Evolutionary conservation across 140 eudicot genomes (phyloP).

Genomic region (Ambrosia hybrid): DNA sequence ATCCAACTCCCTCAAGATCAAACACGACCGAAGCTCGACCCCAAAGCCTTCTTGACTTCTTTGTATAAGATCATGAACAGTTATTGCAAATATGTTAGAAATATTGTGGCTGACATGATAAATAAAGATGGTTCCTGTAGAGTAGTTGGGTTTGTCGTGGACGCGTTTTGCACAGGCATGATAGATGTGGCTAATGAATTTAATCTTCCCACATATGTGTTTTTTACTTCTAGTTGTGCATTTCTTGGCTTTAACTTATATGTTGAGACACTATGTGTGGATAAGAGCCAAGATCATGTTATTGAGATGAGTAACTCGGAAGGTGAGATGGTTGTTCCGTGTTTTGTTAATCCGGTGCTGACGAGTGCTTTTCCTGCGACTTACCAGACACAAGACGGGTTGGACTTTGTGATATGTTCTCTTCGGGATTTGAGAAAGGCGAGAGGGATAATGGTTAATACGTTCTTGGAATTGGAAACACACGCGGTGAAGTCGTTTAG

Average conservation of each 20-base stretch:
- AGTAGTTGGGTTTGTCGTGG: slow-evolving; percentile 38
- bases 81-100: slow-evolving; percentile 31
- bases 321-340: slow-evolving; percentile 27
- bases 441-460: slow-evolving; percentile 16
- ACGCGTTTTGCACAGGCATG: slow-evolving; percentile 39
- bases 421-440: slow-evolving; percentile 21
- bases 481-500: too few relatives aligned
- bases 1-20: slow-evolving; percentile 24
- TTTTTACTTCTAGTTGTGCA: slow-evolving; percentile 34
- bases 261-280: slow-evolving; percentile 24
- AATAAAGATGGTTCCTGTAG: slow-evolving; percentile 7
- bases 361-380: slow-evolving; percentile 20
- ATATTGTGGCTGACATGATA: slow-evolving; percentile 21
- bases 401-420: background rate
- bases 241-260: slow-evolving; percentile 35
- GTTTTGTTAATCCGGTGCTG: slow-evolving; percentile 38
- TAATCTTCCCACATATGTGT: slow-evolving; percentile 36
- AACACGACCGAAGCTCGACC: slow-evolving; percentile 14
- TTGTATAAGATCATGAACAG: slow-evolving; percentile 6
- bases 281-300: background rate
- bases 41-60: slow-evolving; percentile 13
- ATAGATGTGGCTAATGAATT: slow-evolving; percentile 52
- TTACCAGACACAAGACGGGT: slow-evolving; percentile 9
- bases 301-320: slow-evolving; percentile 21
- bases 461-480: too few relatives aligned